A percentile compares a stretch with the other conserved stretches of the same genome.
Evolutionary conservation across 2,329 filamentous ascomycete species (phyloP).

Genomic region (Arthrobotrys entomopaga): DNA sequence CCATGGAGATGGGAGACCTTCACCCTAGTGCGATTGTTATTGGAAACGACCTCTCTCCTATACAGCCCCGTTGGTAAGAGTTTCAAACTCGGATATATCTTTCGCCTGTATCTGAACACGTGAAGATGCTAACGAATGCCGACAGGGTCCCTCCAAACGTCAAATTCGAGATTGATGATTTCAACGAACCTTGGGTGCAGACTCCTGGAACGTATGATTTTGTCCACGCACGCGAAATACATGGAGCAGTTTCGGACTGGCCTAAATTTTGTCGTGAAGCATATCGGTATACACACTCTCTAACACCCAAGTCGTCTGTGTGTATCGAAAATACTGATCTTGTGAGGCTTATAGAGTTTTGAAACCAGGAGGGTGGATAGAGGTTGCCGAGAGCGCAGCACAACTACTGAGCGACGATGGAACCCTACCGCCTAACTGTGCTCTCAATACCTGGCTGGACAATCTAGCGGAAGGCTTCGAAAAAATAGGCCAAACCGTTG

Average conservation of each 20-base stretch:
- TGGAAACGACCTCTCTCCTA: conserved; percentile 57
- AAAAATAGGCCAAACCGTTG: conserved; percentile 35
- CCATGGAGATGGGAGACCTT: conserved; percentile 59
- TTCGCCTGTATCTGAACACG: conserved; percentile 22
- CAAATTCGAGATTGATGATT: conserved; percentile 60
- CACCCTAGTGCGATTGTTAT: conserved; percentile 56
- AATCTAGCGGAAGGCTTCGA: conserved; percentile 50
- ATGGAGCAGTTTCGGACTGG: conserved; percentile 70
- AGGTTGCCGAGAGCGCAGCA: conserved; percentile 57
- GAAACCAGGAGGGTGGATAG: conserved; percentile 68
- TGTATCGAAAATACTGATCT: neutral
- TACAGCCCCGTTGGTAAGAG: conserved; percentile 58
- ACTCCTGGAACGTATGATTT: conserved; percentile 67
- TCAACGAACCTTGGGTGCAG: conserved; percentile 60
- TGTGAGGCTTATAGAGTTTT: conserved; percentile 35
- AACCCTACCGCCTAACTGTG: conserved; percentile 30
- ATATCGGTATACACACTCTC: conserved; percentile 38
- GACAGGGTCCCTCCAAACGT: conserved; percentile 55
- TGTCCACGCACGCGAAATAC: conserved; percentile 69
- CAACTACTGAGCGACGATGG: conserved; percentile 53
- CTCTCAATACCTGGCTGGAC: conserved; percentile 53
- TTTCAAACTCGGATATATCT: conserved; percentile 12
- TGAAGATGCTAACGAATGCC: neutral
- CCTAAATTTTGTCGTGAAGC: conserved; percentile 40
- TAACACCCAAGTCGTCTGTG: no score